Evolutionary conservation across 2,329 filamentous ascomycete species (phyloP).

Genomic region (Akanthomyces dipterigenus): DNA sequence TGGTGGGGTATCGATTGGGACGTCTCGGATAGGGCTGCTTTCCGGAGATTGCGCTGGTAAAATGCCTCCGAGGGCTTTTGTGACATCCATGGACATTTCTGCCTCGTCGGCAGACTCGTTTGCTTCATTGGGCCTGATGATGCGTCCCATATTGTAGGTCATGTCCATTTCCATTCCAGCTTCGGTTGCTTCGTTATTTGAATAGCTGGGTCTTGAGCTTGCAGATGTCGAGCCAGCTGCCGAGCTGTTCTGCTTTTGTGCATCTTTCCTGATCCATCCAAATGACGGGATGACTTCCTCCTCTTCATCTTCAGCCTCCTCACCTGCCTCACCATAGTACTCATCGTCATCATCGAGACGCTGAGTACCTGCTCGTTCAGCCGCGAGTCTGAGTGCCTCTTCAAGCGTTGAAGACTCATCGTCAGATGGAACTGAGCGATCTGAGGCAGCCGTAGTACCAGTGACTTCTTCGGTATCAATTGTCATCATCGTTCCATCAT

Average conservation of each 20-base stretch:
- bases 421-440: slow-evolving; percentile 46
- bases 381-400: slow-evolving; percentile 68
- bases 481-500: slow-evolving; percentile 75
- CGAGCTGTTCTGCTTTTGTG: slow-evolving; percentile 14
- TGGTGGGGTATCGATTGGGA: not conserved
- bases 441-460: slow-evolving; percentile 58
- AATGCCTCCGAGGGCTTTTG: slow-evolving; percentile 74
- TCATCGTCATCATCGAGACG: slow-evolving; percentile 43
- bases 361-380: slow-evolving; percentile 67
- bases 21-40: slow-evolving; percentile 3
- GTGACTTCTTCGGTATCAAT: slow-evolving; percentile 74
- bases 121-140: slow-evolving; percentile 38
- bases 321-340: slow-evolving; percentile 32
- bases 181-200: slow-evolving; percentile 22
- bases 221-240: not conserved
- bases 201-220: not conserved
- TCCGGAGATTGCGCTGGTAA: slow-evolving; percentile 37
- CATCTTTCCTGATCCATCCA: slow-evolving; percentile 60
- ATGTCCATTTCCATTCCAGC: slow-evolving; percentile 50
- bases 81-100: slow-evolving; percentile 93
- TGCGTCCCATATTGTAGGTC: slow-evolving; percentile 49
- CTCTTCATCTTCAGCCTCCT: slow-evolving; percentile 47
- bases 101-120: slow-evolving; percentile 41
- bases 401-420: slow-evolving; percentile 70
- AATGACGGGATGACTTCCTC: slow-evolving; percentile 69